Base-by-base conservation (phyloP, 495 filamentous ascomycete species). In the Podospora bellae-mahoneyi region DNA sequence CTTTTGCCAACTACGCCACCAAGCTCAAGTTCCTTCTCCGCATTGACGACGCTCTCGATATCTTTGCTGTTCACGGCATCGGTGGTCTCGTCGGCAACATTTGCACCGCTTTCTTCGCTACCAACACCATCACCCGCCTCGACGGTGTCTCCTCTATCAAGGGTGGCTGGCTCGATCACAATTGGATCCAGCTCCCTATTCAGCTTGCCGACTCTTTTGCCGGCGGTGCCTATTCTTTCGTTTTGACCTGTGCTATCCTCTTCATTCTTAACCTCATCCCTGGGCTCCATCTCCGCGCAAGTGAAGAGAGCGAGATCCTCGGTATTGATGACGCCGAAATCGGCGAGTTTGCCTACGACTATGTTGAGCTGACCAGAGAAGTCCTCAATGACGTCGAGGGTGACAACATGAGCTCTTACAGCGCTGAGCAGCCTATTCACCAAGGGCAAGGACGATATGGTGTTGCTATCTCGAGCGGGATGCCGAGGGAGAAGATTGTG, bases 271-370 rank as follows among this genome's bases (percentile, higher is more conserved):
- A 96, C 77, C 83, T 94, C 66, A 87, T 97, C 54, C 93, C 94
- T 2, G 91, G 92, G 15, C 83, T 97, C 19, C 87, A 85, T 68
- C 88, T 98, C 62, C 91, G 94, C 58, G 90, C 90, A 0, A 82
- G 81, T 19, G 92, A 96, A 75, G 92, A 96, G 68, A 90, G 92
- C 39, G 94, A 98, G 79, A 89, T 96, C 53, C 82, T 94, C 64
- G 94, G 94, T 71, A 94, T 97, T 68, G 94, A 98, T 75, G 94
- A 97, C 76, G 89, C 91, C 32, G 93, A 98, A 81, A 94, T 97
- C 76, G 94, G 94, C 76, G 94, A 98, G 82, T 98, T 97, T 79
- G 94, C 94, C 28, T 97, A 97, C 74, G 94, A 98, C 78, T 98
- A 96, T 72, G 94, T 98, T 71, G 94, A 98, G 81, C 83, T 97